Base-by-base conservation (phyloP, 2,329 filamentous ascomycete species). In the Sphaerulina vaccinii region DNA sequence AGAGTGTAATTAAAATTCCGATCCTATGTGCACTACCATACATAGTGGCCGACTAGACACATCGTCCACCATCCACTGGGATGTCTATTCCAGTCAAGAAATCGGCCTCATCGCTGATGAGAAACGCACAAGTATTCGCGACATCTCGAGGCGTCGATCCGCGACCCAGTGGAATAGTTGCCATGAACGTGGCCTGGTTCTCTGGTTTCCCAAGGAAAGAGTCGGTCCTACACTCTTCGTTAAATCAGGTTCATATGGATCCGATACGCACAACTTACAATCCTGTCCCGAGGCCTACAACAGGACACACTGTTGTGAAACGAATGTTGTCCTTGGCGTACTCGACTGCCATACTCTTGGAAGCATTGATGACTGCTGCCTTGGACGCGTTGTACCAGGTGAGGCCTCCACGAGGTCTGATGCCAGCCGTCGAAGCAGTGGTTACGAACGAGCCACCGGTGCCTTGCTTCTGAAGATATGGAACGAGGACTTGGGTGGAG, bases 51-150 rank as follows among this genome's bases (percentile, higher is more conserved):
- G 19, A 27, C 39, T 77, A 70, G 6, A 70, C 68, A 58, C 66
- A 72, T 15, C 71, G 74, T 22, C 78, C 78, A 35, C 81, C 81
- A 69, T 84, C 80, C 37, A 86, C 79, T 47, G 87, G 80, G 55
- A 89, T 72, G 56, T 86, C 85, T n/a, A 84, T 77, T 0, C 86
- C 87, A 0, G 85, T 88, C 56, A 90, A 80, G 61, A 90, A 89
- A 2, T 74, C 77, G 0, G 83, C 84, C 63, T 90, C 87, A 22
- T 88, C 83, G 53, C 84, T 87, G 1, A 84, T 84, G 39, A 90
- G 68, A 65, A 85, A 90, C 15, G 84, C 76, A 55, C 81, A 84
- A 21, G 85, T 84, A 62, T 88, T 87, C 2, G 84, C 86, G 29
- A 90, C 79, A 66, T 90, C 87, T 8, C 76, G 73, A 1, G 82